phyloP scores from a whole-genome alignment of 129 eudicot genomes.

The Ambrosia trifida region DNA sequence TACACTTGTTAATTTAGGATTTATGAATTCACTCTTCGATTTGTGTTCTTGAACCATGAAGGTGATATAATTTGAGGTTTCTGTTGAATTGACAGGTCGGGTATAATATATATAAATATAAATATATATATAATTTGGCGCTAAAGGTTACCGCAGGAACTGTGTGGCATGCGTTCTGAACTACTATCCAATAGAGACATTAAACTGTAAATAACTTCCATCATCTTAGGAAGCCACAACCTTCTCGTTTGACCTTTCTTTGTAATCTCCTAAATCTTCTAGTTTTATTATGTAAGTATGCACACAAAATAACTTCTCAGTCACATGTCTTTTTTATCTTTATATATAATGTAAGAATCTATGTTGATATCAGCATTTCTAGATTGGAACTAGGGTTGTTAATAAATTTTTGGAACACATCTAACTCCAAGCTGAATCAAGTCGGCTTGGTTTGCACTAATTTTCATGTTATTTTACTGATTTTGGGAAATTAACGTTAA shows the following conservation, averaged over 20 bases:
- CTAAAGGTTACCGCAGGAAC: constrained; percentile 10
- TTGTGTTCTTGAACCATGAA: not conserved
- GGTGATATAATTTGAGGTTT: not conserved
- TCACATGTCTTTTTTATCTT: not conserved
- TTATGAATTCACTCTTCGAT: not conserved
- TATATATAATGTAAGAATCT: not conserved
- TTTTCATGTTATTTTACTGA: no score
- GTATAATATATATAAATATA: not conserved
- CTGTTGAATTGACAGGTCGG: constrained; percentile 19
- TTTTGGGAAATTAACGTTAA: no score
- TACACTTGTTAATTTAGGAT: not conserved
- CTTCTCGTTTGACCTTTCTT: constrained; percentile 3
- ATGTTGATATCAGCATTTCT: not conserved
- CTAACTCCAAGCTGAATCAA: no score
- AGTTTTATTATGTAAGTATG: constrained; percentile 12
- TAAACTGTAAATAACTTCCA: constrained; percentile 24
- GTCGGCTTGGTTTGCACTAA: no score
- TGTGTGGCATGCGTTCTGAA: not conserved
- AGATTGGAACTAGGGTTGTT: not conserved
- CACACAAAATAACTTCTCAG: constrained; percentile 5
- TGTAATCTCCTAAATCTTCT: constrained; percentile 8
- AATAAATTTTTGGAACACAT: no score
- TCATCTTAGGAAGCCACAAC: constrained; percentile 15
- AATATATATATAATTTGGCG: not conserved
- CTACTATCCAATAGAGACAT: constrained; percentile 1